Conservation (phyloP, 1,139 yeast species). For the Lizanozyma gosingica region DNA sequence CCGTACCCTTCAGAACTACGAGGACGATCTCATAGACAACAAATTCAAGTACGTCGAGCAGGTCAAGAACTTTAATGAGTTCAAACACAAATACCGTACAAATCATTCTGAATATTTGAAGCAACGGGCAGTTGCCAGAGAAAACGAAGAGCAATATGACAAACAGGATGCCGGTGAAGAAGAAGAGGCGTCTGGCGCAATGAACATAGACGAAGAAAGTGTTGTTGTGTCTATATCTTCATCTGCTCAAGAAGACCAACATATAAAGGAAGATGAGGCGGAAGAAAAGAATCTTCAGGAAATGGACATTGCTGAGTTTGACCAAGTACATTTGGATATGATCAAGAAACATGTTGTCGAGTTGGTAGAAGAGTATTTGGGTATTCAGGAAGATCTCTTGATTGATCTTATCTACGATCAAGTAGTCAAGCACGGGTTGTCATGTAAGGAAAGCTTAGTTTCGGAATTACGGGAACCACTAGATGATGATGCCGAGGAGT, state of each 20-base stretch:
- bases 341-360: conserved; percentile 27
- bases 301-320: not conserved
- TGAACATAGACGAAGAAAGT: conserved; percentile 8
- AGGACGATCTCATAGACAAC: conserved; percentile 24
- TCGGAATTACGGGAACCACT: conserved; percentile 43
- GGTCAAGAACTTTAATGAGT: conserved; percentile 14
- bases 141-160: conserved; percentile 30
- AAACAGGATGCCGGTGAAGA: conserved; percentile 20
- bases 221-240: conserved; percentile 2
- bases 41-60: conserved; percentile 29
- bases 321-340: conserved; percentile 3
- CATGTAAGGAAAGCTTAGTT: conserved; percentile 21
- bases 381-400: conserved; percentile 43
- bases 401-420: conserved; percentile 32
- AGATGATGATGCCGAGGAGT: conserved; percentile 45
- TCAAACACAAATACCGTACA: conserved; percentile 17
- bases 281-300: not conserved
- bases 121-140: conserved; percentile 20
- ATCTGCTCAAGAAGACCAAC: not conserved
- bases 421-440: conserved; percentile 21
- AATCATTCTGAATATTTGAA: conserved; percentile 32
- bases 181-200: conserved; percentile 7
- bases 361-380: conserved; percentile 43
- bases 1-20: conserved; percentile 18
- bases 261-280: not conserved